Conservation (phyloP, 257 asterid genomes). For the Scutellaria galericulata region DNA sequence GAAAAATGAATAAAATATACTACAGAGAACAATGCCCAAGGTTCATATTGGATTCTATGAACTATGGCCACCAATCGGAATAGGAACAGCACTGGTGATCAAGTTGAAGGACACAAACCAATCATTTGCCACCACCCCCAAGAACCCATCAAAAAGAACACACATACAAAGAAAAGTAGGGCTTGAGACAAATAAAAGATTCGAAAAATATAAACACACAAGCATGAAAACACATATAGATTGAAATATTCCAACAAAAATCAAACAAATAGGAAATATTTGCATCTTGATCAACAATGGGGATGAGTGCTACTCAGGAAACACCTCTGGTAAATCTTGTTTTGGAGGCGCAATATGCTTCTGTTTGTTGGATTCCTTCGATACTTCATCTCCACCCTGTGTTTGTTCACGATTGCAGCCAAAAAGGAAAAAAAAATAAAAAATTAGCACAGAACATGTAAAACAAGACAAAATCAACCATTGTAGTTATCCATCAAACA, state of each 20-base stretch:
- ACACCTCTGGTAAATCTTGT: conserved; percentile 72
- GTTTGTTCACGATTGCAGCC: conserved; percentile 30
- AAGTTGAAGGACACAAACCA: too few species aligned
- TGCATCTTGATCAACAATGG: conserved; percentile 20
- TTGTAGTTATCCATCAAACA: conserved; percentile 7
- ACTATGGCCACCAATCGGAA: too few species aligned
- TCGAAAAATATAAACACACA: neutral
- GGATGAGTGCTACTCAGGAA: conserved; percentile 28
- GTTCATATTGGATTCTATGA: too few species aligned
- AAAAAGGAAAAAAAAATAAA: neutral
- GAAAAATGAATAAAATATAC: too few species aligned
- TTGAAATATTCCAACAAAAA: neutral
- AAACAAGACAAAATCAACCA: conserved; percentile 22
- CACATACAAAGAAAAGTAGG: too few species aligned
- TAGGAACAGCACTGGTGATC: too few species aligned
- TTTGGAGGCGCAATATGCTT: conserved; percentile 47
- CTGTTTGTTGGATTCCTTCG: conserved; percentile 45
- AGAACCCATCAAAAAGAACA: too few species aligned
- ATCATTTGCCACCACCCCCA: too few species aligned
- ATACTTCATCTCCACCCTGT: conserved; percentile 56
- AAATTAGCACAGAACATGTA: conserved; percentile 6
- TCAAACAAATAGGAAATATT: neutral
- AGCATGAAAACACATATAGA: neutral
- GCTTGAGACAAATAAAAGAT: too few species aligned
- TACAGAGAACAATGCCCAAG: too few species aligned